Conservation (phyloP, 257 asterid genomes). For the Schizonepeta tenuifolia region DNA sequence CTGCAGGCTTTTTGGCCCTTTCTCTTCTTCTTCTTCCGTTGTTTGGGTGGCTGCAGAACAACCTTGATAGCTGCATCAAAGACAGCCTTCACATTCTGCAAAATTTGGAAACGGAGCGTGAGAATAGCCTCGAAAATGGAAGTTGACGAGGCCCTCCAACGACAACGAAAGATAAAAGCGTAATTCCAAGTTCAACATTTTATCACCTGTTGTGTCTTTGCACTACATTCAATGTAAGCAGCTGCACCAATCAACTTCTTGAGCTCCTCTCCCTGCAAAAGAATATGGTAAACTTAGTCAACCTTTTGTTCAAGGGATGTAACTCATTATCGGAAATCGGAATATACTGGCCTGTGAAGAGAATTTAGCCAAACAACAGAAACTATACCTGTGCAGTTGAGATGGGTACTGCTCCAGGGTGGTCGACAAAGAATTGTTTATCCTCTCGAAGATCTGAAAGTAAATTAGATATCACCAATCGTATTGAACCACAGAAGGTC, state of each 20-base stretch:
- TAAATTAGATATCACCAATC: constrained; percentile 19
- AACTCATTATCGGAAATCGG: neutral
- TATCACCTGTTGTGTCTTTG: constrained; percentile 76
- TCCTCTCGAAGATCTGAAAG: constrained; percentile 70
- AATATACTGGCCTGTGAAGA: neutral
- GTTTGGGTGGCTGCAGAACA: constrained; percentile 64
- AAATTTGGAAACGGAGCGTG: constrained; percentile 1
- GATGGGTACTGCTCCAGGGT: constrained; percentile 70
- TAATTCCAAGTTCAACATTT: constrained; percentile 12
- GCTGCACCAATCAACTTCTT: constrained; percentile 75
- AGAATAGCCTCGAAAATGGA: constrained; percentile 15
- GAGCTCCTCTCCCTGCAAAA: constrained; percentile 80
- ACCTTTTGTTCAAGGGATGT: constrained; percentile 3
- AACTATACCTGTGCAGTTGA: constrained; percentile 54
- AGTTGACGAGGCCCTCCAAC: neutral
- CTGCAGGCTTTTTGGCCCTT: constrained; percentile 65
- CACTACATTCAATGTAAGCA: constrained; percentile 83
- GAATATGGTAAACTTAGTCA: constrained; percentile 24
- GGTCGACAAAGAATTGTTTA: constrained; percentile 53
- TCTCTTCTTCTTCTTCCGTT: constrained; percentile 54
- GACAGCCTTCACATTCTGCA: constrained; percentile 64
- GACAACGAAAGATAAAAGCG: constrained; percentile 4
- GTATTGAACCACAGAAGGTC: neutral
- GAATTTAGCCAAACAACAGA: constrained; percentile 1
- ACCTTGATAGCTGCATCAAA: constrained; percentile 64